phyloP scores from a whole-genome alignment of 495 filamentous ascomycete species.

The Talaromyces proteolyticus region DNA sequence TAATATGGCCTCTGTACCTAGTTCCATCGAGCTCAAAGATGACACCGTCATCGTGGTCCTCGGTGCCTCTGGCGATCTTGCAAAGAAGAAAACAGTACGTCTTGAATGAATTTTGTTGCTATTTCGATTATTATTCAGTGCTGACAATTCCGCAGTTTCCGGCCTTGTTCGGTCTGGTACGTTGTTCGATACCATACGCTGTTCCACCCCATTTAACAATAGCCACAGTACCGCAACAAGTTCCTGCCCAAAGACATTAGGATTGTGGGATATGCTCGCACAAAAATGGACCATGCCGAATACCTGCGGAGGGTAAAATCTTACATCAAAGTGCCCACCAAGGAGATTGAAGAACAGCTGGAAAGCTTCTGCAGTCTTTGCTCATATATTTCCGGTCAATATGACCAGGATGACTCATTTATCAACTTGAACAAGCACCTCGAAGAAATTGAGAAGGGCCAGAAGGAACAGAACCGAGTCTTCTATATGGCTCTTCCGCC shows the following conservation, averaged over 20 bases:
- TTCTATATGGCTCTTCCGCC: conserved; percentile 99
- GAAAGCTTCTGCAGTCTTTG: conserved; percentile 82
- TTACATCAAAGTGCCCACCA: conserved; percentile 97
- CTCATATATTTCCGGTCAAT: conserved; percentile 93
- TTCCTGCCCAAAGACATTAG: conserved; percentile 97
- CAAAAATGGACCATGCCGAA: conserved; percentile 97
- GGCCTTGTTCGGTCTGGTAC: conserved; percentile 95
- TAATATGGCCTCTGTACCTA: conserved; percentile 38
- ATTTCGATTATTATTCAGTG: conserved; percentile 13
- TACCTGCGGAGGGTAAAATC: conserved; percentile 90
- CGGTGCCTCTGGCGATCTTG: conserved; percentile 93
- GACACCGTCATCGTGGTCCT: conserved; percentile 97
- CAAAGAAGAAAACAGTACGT: conserved; percentile 98
- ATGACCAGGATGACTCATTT: conserved; percentile 96
- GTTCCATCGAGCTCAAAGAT: conserved; percentile 90
- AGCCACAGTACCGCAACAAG: conserved; percentile 85
- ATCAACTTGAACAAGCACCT: conserved; percentile 82
- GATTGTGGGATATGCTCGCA: conserved; percentile 98
- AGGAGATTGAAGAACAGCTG: conserved; percentile 93
- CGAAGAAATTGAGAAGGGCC: conserved; percentile 76
- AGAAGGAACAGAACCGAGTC: conserved; percentile 79
- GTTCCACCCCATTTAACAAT: conserved; percentile 4
- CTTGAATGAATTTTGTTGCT: conserved; percentile 6
- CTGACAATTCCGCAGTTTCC: conserved; percentile 64
- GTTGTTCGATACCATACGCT: conserved; percentile 26